A percentile compares a stretch with the other conserved stretches of the same genome.
Evolutionary conservation across 495 filamentous ascomycete species (phyloP).

Genomic region (Penicillium turbatum): DNA sequence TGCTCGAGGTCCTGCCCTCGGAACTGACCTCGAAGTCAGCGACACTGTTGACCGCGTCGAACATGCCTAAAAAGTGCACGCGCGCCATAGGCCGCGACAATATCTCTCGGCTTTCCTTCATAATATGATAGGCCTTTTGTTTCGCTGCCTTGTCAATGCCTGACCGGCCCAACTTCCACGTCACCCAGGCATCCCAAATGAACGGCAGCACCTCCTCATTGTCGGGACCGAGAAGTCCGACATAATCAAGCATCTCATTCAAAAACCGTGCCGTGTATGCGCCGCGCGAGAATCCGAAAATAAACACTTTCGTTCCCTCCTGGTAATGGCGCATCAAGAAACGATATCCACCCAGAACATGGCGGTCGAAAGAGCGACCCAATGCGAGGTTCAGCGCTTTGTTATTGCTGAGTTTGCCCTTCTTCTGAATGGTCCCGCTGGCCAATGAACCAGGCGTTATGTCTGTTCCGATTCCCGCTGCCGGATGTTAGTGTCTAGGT

Average conservation of each 20-base stretch:
- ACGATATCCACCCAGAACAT: constrained; percentile 77
- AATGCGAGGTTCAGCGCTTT: constrained; percentile 75
- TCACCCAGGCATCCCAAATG: constrained; percentile 73
- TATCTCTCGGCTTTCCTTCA: constrained; percentile 68
- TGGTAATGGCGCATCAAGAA: constrained; percentile 87
- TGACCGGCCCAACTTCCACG: constrained; percentile 60
- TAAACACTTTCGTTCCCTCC: constrained; percentile 65
- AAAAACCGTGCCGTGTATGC: constrained; percentile 79
- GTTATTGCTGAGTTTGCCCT: constrained; percentile 52
- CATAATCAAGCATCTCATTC: constrained; percentile 77
- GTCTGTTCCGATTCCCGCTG: constrained; percentile 39
- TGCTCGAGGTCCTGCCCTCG: constrained; percentile 14
- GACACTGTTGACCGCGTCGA: constrained; percentile 61
- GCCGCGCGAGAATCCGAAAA: constrained; percentile 79
- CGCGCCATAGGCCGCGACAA: constrained; percentile 63
- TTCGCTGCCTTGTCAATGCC: constrained; percentile 45
- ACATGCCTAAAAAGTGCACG: constrained; percentile 40
- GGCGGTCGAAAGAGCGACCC: constrained; percentile 68
- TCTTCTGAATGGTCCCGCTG: not conserved
- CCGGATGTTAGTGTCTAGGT: constrained; percentile 23
- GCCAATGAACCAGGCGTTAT: constrained; percentile 5
- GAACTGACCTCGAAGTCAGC: constrained; percentile 67
- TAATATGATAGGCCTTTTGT: constrained; percentile 57
- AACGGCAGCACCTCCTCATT: constrained; percentile 81
- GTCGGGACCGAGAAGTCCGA: constrained; percentile 67